Conservation (phyloP, 371 early-diverging fungal genomes). For the Dinochytrium kinnereticum region DNA sequence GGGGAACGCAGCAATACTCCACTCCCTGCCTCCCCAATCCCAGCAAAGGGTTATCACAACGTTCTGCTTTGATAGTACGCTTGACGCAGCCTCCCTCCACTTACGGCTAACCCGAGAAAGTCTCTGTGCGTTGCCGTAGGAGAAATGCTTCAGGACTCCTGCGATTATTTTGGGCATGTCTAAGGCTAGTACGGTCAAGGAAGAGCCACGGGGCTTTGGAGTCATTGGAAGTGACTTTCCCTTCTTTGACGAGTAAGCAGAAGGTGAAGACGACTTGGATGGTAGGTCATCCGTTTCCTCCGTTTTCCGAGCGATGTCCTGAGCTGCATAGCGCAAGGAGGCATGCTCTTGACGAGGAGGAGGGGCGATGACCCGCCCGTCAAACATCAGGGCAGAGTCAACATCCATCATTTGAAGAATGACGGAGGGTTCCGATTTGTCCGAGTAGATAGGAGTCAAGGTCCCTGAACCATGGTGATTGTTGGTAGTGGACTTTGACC, state of each 20-base stretch:
- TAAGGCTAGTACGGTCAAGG: not conserved
- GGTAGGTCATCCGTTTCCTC: not conserved
- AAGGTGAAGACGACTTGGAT: not conserved
- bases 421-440: not conserved
- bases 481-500: not conserved
- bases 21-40: conserved; percentile 14
- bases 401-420: not conserved
- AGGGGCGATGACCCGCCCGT: not conserved
- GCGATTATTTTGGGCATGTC: conserved; percentile 5
- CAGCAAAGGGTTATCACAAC: conserved; percentile 7
- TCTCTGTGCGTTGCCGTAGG: conserved; percentile 1
- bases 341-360: not conserved
- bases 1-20: conserved; percentile 12
- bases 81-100: conserved; percentile 13
- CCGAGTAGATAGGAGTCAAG: not conserved
- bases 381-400: not conserved
- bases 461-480: not conserved
- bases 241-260: not conserved
- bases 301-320: not conserved
- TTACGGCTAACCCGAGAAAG: conserved; percentile 14
- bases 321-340: not conserved
- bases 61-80: not conserved
- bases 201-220: conserved; percentile 2
- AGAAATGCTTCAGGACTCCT: not conserved
- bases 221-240: not conserved